Evolutionary conservation across 441 rosid genomes (phyloP).

Genomic region (Erodium moschatum): DNA sequence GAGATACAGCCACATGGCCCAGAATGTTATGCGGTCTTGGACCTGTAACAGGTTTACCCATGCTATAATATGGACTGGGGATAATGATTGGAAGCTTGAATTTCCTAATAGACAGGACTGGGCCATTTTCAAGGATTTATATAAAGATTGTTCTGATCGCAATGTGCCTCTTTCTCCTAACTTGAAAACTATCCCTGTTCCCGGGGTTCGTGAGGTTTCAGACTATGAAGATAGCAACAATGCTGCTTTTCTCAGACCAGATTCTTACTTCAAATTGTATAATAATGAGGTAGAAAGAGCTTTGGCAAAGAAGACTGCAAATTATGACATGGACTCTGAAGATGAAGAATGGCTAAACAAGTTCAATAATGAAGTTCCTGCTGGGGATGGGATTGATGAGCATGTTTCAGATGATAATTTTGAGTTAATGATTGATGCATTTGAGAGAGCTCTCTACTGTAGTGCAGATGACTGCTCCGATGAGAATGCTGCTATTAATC

Average conservation of each 20-base stretch:
- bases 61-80: slow-evolving; percentile 59
- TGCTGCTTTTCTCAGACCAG: slow-evolving; percentile 44
- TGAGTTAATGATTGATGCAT: slow-evolving; percentile 79
- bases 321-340: slow-evolving; percentile 87
- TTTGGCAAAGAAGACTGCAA: slow-evolving; percentile 49
- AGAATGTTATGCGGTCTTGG: slow-evolving; percentile 49
- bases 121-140: slow-evolving; percentile 73
- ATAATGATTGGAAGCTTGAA: slow-evolving; percentile 80
- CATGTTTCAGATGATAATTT: slow-evolving; percentile 50
- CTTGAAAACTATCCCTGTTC: slow-evolving; percentile 67
- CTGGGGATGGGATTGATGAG: slow-evolving; percentile 25
- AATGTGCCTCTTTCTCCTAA: slow-evolving; percentile 34
- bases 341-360: slow-evolving; percentile 80
- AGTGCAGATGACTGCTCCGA: slow-evolving; percentile 42
- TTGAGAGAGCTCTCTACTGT: slow-evolving; percentile 62
- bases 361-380: slow-evolving; percentile 32
- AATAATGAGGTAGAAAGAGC: slow-evolving; percentile 78
- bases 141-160: slow-evolving; percentile 65
- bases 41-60: slow-evolving; percentile 56
- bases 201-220: slow-evolving; percentile 54
- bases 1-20: slow-evolving; percentile 42
- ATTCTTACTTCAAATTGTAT: slow-evolving; percentile 41
- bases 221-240: slow-evolving; percentile 32
- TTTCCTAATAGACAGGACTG: slow-evolving; percentile 61
- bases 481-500: slow-evolving; percentile 43